Conservation (phyloP, 352 stramenopile genomes). For the Phytophthora sojae region DNA sequence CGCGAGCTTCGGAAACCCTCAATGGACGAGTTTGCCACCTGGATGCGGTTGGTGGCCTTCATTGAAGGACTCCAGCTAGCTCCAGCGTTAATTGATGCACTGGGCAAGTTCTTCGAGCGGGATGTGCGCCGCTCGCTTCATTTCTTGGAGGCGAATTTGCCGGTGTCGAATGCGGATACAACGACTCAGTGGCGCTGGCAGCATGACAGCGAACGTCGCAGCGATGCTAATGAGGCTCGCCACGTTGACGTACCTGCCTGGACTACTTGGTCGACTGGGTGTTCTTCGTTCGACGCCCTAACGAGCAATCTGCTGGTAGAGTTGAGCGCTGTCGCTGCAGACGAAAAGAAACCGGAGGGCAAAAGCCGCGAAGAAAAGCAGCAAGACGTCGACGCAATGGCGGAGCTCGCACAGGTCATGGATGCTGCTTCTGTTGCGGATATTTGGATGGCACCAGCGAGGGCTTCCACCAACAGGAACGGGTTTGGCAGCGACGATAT, state of each 20-base stretch:
- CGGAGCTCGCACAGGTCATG: constrained; percentile 53
- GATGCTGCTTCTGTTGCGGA: constrained; percentile 61
- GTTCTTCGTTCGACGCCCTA: constrained; percentile 65
- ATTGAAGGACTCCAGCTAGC: constrained; percentile 60
- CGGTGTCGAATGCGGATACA: constrained; percentile 23
- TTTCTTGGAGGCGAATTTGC: constrained; percentile 66
- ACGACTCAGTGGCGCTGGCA: constrained; percentile 39
- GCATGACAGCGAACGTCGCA: constrained; percentile 17
- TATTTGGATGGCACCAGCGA: constrained; percentile 39
- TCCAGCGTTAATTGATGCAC: constrained; percentile 38
- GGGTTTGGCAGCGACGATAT: constrained; percentile 14
- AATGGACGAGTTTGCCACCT: constrained; percentile 67
- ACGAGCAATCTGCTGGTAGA: constrained; percentile 65
- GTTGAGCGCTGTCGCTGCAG: constrained; percentile 29
- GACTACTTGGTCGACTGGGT: constrained; percentile 45
- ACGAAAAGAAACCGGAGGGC: constrained; percentile 34
- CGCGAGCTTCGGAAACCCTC: constrained; percentile 54
- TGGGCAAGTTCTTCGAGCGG: constrained; percentile 66
- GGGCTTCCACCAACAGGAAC: not conserved
- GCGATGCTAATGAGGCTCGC: not conserved
- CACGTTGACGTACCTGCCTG: constrained; percentile 52
- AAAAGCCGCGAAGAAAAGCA: constrained; percentile 52
- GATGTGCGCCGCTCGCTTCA: constrained; percentile 78
- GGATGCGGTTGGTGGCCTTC: constrained; percentile 68
- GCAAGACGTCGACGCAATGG: constrained; percentile 45